Conservation (phyloP, 345 rosid species). For the Corymbia maculata region DNA sequence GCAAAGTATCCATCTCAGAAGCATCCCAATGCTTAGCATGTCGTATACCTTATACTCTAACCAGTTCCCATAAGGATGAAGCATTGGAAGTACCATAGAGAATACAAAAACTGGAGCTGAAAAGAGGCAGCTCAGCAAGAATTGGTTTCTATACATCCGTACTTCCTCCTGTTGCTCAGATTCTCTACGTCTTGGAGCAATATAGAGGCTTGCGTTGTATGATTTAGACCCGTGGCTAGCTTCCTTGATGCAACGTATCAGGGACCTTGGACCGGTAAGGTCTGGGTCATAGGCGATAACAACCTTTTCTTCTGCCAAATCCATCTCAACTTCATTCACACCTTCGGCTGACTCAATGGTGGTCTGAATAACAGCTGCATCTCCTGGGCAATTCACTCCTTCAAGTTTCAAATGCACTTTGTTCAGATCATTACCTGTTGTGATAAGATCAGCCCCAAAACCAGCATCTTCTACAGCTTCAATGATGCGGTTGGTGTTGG, state of each 20-base stretch:
- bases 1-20: constrained; percentile 63
- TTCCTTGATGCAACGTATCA: constrained; percentile 33
- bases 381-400: constrained; percentile 31
- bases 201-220: constrained; percentile 40
- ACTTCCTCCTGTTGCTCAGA: constrained; percentile 43
- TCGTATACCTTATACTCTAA: constrained; percentile 37
- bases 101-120: constrained; percentile 49
- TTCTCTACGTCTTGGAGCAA: constrained; percentile 46
- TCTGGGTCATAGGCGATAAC: constrained; percentile 53
- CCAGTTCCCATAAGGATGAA: constrained; percentile 59
- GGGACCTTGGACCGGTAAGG: constrained; percentile 55
- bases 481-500: constrained; percentile 19
- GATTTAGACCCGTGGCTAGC: constrained; percentile 17
- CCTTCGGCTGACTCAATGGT: constrained; percentile 43
- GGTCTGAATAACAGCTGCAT: constrained; percentile 16
- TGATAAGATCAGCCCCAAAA: constrained; percentile 61
- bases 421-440: constrained; percentile 48
- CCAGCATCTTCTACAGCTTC: constrained; percentile 67
- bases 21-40: constrained; percentile 47
- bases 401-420: constrained; percentile 52
- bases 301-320: constrained; percentile 31
- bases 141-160: constrained; percentile 40
- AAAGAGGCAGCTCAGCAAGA: constrained; percentile 50
- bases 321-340: constrained; percentile 47
- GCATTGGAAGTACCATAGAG: constrained; percentile 74